phyloP scores from a whole-genome alignment of 129 eudicot species.

The Pseudognaphalium luteoalbum region DNA sequence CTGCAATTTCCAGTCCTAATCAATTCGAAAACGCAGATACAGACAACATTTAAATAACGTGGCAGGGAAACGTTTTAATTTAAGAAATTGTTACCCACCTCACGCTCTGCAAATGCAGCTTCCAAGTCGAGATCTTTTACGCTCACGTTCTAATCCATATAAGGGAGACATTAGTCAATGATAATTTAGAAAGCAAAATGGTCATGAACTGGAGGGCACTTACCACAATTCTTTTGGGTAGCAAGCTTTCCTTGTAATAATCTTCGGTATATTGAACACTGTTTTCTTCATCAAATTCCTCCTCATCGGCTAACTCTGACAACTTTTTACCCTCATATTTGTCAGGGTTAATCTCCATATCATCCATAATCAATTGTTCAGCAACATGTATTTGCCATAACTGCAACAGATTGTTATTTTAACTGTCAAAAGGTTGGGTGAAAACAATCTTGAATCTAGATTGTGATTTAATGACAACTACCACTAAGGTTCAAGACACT shows the following conservation, averaged over 20 bases:
- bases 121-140: constrained; percentile 87
- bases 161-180: not conserved
- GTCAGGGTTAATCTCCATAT: constrained; percentile 80
- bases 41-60: not conserved
- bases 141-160: constrained; percentile 62
- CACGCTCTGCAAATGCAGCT: constrained; percentile 92
- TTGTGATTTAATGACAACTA: not conserved
- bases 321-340: constrained; percentile 72
- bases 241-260: constrained; percentile 51
- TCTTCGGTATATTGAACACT: constrained; percentile 61
- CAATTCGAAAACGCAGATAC: not conserved
- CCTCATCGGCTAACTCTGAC: constrained; percentile 82
- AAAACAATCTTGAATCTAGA: constrained; percentile 4
- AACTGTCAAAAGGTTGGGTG: not conserved
- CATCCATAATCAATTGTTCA: constrained; percentile 93
- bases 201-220: constrained; percentile 18
- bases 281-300: constrained; percentile 79
- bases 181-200: constrained; percentile 8
- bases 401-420: constrained; percentile 40
- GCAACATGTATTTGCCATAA: constrained; percentile 95
- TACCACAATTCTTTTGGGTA: constrained; percentile 69
- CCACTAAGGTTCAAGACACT: not conserved
- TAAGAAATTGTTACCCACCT: constrained; percentile 49
- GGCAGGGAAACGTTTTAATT: not conserved
- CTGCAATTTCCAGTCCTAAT: not conserved